Percentiles rank a stretch among this genome's conserved stretches.
Conservation (phyloP, 2,329 filamentous ascomycete genomes). For the Incumbomyces delicatus region DNA sequence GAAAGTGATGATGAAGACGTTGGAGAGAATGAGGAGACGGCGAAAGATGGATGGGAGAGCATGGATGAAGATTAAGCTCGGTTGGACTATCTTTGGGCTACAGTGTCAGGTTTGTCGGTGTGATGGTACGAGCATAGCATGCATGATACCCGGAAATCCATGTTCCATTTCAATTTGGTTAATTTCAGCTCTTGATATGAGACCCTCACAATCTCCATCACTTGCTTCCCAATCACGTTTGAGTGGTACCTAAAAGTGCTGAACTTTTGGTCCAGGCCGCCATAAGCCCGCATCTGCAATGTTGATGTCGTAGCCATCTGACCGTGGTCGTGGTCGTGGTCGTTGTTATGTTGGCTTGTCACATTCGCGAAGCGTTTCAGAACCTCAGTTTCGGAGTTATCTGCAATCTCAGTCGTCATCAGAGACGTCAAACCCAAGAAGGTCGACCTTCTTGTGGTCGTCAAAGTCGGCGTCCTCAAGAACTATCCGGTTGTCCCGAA, state of each 20-base stretch:
- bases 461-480: not conserved
- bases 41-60: slow-evolving; percentile 42
- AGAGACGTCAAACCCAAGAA: too few species aligned
- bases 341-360: too few species aligned
- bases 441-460: not conserved
- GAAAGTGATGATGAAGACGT: slow-evolving; percentile 38
- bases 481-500: not conserved
- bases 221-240: too few species aligned
- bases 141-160: not conserved
- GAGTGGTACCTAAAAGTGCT: too few species aligned
- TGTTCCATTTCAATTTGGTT: not conserved
- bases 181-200: not conserved
- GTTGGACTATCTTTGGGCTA: not conserved
- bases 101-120: not conserved
- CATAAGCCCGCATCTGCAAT: too few species aligned
- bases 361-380: too few species aligned
- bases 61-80: slow-evolving; percentile 42
- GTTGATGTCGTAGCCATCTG: too few species aligned
- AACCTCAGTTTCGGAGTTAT: too few species aligned
- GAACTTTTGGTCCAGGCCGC: too few species aligned
- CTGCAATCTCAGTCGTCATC: too few species aligned
- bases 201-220: too few species aligned
- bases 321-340: too few species aligned
- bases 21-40: slow-evolving; percentile 37
- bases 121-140: not conserved